Percentiles rank a stretch among this genome's conserved stretches.
phyloP scores from a whole-genome alignment of 768 basidiomycete species.

The Lentinula guzmanii region DNA sequence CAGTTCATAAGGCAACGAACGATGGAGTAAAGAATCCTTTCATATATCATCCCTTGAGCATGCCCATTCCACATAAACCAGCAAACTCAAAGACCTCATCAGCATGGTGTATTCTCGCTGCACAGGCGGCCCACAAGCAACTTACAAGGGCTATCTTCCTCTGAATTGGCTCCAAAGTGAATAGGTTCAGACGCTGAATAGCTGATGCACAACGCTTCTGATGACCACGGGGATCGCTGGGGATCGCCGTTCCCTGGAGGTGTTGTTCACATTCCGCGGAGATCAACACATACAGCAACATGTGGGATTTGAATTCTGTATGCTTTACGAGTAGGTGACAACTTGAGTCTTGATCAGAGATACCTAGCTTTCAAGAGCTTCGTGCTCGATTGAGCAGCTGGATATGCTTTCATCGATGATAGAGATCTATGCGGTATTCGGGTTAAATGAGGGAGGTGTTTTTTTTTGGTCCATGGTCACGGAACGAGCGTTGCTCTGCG shows the following conservation, averaged over 20 bases:
- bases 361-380: background rate
- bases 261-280: background rate
- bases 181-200: background rate
- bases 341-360: background rate
- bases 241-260: background rate
- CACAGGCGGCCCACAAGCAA: background rate
- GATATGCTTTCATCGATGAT: background rate
- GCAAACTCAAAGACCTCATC: too few relatives aligned
- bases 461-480: background rate
- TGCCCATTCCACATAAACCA: too few relatives aligned
- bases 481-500: background rate
- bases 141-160: too few relatives aligned
- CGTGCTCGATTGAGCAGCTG: background rate
- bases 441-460: background rate
- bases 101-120: too few relatives aligned
- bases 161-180: too few relatives aligned
- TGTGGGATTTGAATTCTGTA: background rate
- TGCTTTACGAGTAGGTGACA: too few relatives aligned
- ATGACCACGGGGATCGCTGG: background rate
- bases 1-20: too few relatives aligned
- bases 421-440: background rate
- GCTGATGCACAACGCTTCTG: background rate
- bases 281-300: background rate
- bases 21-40: too few relatives aligned
- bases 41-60: too few relatives aligned